Evolutionary conservation across 2,329 filamentous ascomycete genomes (phyloP), one percentile per base, ranked within the genome.

Genomic region (Penicillium sumatraense): DNA sequence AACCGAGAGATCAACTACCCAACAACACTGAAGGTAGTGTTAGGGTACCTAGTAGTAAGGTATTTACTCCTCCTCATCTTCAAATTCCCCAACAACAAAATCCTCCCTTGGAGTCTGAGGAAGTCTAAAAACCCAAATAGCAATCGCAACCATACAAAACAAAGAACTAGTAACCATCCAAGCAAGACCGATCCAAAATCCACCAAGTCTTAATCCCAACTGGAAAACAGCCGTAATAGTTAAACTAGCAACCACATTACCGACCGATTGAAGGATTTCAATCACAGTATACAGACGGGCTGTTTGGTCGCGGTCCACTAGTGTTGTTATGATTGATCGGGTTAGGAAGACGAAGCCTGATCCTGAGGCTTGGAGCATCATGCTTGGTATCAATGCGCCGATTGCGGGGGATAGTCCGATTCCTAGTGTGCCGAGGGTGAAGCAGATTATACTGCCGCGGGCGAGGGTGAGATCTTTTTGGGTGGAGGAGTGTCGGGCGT

Each of bases 241-340:
- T 3, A 80, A 72, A 21, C 78, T 80, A 3, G 78, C 78, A 27
- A 81, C 62, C 55, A 82, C 75, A 21, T 74, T 72, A 6, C 80
- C 80, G 9, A 81, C 62, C 14, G 75, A 74, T 57, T 81, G 78
- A 3, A 80, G 66, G 18, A 81, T 77, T 26, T 79, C 78, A 53
- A 82, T 75, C 1, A 80, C 73, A 4, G 79, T 79, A 62, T 80
- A 82, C 13, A 82, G 62, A 10, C 79, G 73, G 5, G 79, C 80
- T 3, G 79, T 76, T 50, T 82, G 72, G 35, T 81, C 74, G 0
- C 75, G 76, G 24, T 79, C 73, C 14, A 82, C 75, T 7, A 81
- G 69, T 5, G 79, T 76, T 4, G 81, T 79, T 31, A 81, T 73
- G 10, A 82, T 64, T 1, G 77, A 78, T 5, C 80, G 75, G 54